Evolutionary conservation across 176 grass and related monocot species (phyloP), one percentile per base, ranked within the genome.

Genomic region (Metroxylon sagu): DNA sequence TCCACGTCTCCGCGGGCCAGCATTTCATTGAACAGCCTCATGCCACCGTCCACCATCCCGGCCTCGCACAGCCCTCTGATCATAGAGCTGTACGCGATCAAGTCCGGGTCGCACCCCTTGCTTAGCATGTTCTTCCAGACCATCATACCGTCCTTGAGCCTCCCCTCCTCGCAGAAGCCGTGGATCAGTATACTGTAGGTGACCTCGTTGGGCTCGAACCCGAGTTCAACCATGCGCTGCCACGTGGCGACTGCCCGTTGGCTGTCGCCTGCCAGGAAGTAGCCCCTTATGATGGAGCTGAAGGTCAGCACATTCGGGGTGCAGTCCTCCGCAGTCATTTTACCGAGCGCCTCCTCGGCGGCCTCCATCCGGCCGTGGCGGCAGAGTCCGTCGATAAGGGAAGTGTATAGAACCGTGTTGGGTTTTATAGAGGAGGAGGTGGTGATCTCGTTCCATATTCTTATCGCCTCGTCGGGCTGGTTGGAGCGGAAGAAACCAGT

Each of bases 61-160:
- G 65, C 77, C 71, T 56, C 52, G 64, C 83, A 97, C 28, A 97
- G 68, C 14, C 84, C 87, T 75, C 85, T 90, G 75, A 97, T 91
- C 78, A 91, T 97, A 4, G 87, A 90, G 59, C 76, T 91, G 80
- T 91, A 91, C 12, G 86, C 87, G 52, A 97, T 69, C 39, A 70
- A 82, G 61, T 97, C 84, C 14, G 92, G 87, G 16, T 53, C 25
- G 52, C 80, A 88, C 12, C 84, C 92, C 73, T 54, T 55, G 26
- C 16, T 69, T 56, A 87, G 61, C 92, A 97, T 97, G 80, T 85
- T 57, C 75, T 91, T 97, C 92, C 92, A 97, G 21, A 90, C 78
- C 87, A 91, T 97, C 92, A 91, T 85, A 52, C 83, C 81, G 57
- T 97, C 80, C 75, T 91, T 90, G 26, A 90, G 66, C 83, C 55